Base-by-base conservation (phyloP, 73 alveolate species). In the Paramecium pentaurelia region DNA sequence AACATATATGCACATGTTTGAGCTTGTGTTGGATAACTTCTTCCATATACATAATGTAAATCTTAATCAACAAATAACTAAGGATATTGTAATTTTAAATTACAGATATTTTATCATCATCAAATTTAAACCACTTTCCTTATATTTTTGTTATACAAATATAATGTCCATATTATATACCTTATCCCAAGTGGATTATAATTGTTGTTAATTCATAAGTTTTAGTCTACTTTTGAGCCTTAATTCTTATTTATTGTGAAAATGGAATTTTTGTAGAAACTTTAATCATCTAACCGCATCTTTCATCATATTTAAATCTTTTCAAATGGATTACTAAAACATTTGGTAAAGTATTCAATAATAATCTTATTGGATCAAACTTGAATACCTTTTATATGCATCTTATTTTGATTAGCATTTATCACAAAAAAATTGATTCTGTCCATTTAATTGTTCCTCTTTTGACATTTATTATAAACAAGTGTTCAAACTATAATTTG, bases 221-320 rank as follows among this genome's bases (percentile, higher is more conserved):
- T 32, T 42, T 87, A 22, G 84, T 77, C 3, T 37, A 42, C 4
- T 60, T 64, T 16, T 89, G 16, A 30, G 90, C 85, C 14, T 77
- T 27, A 0, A 89, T 51, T 42, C 59, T 20, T 54, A 89, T 16
- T 71, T 47, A 60, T 32, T 60, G 36, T 45, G 94, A 60, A 18
- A 89, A 89, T 28, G 94, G 92, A 37, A 89, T 83, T 32, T 71
- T 89, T 20, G 92, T 71, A 16, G 77, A 54, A n/a, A 89, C 49
- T 71, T 89, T 89, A 10, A 89, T 71, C 94, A 89, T 89, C 42
- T 59, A 27, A 49, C 75, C 75, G 11, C 28, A 37, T 71, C 92
- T 70, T 27, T 89, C 94, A 89, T 89, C 94, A 47, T 89, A 89
- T 89, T 89, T 89, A 38, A 89, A 89, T 47, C 94, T 89, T 58